A percentile compares a stretch with the other conserved stretches of the same genome.
These are phyloP conservation scores for Diaporthe destruens DNA, from an alignment of 2,329 filamentous ascomycete genomes.

Conservation along the genomic window DNA sequence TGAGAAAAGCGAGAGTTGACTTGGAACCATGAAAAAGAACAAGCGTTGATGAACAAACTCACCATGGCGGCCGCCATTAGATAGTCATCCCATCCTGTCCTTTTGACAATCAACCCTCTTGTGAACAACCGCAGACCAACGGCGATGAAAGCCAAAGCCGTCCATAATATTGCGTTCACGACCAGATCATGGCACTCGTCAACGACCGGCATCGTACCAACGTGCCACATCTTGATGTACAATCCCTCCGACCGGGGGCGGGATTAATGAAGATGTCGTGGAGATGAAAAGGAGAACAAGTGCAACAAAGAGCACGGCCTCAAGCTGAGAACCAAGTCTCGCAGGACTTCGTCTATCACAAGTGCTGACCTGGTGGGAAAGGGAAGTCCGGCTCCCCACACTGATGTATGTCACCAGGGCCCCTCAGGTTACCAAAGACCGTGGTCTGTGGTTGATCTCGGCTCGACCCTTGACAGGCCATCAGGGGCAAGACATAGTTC, in stretches of 20 bases:
- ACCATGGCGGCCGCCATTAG: constrained; percentile 44
- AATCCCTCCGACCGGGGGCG: not conserved
- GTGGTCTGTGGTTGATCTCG: constrained; percentile 12
- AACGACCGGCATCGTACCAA: constrained; percentile 39
- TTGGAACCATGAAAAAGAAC: too few relatives aligned
- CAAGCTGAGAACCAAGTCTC: not conserved
- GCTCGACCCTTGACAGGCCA: constrained; percentile 10
- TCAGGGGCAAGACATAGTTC: not conserved
- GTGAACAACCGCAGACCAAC: constrained; percentile 43
- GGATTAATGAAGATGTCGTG: not conserved
- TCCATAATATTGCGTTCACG: constrained; percentile 43
- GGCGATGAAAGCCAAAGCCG: constrained; percentile 42
- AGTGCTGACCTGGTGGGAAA: not conserved
- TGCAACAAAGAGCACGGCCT: not conserved
- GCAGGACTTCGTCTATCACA: not conserved
- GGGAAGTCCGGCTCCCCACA: constrained; percentile 13
- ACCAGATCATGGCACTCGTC: constrained; percentile 40
- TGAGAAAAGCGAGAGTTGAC: not conserved
- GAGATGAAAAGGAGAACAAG: not conserved
- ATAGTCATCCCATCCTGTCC: constrained; percentile 44
- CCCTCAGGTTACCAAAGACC: constrained; percentile 11
- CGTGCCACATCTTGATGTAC: constrained; percentile 34
- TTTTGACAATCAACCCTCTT: constrained; percentile 42
- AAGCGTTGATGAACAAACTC: not conserved
- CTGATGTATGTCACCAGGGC: constrained; percentile 5